Conservation (phyloP, 805 yeast species). For the Lachancea quebecensis region DNA sequence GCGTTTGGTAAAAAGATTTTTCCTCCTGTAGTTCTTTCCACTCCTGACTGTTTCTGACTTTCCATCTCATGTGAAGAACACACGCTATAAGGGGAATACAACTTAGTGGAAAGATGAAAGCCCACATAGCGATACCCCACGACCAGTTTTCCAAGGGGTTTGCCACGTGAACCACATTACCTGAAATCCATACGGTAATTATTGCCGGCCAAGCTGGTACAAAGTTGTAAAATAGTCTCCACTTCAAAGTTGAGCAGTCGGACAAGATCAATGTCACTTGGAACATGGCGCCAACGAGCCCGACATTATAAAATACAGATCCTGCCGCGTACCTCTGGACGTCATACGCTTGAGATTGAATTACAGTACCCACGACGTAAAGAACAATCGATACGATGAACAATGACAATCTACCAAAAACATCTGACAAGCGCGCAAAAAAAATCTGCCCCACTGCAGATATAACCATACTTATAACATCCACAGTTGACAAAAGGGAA, state of each 20-base stretch:
- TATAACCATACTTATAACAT: constrained; percentile 44
- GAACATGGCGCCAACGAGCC: constrained; percentile 59
- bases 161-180: constrained; percentile 42
- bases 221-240: constrained; percentile 62
- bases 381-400: constrained; percentile 38
- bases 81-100: constrained; percentile 51
- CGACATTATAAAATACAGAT: constrained; percentile 40
- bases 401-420: constrained; percentile 48
- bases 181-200: constrained; percentile 72
- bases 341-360: constrained; percentile 48
- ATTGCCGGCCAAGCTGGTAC: constrained; percentile 66
- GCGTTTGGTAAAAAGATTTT: constrained; percentile 34
- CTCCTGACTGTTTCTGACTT: constrained; percentile 48
- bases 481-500: constrained; percentile 45
- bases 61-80: constrained; percentile 47
- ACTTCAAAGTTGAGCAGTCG: constrained; percentile 60
- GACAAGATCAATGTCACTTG: constrained; percentile 51
- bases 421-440: constrained; percentile 50
- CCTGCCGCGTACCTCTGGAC: constrained; percentile 52
- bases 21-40: constrained; percentile 38
- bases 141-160: constrained; percentile 41
- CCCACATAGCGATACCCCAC: constrained; percentile 80
- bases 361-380: constrained; percentile 49
- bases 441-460: constrained; percentile 53
- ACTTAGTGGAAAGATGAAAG: constrained; percentile 61